Conservation (phyloP, 1,284 basidiomycete genomes). For the Volvariella surrecta region DNA sequence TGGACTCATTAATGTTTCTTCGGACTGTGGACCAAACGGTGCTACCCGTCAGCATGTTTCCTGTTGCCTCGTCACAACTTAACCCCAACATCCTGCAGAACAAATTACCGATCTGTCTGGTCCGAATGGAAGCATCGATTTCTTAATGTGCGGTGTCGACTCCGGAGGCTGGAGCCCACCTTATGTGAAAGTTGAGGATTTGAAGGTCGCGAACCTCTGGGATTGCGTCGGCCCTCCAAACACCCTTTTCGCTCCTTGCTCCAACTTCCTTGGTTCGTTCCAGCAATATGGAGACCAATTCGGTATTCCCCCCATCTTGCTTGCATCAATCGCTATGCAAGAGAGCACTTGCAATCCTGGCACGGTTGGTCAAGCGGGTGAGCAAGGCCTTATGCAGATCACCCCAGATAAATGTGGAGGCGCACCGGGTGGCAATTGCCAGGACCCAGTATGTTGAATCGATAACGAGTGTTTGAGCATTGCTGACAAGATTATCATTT, state of each 20-base stretch:
- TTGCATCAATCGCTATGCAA: constrained; percentile 79
- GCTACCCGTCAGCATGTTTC: constrained; percentile 33
- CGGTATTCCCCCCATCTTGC: constrained; percentile 58
- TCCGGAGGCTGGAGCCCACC: constrained; percentile 58
- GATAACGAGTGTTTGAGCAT: too few relatives aligned
- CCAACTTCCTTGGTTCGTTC: constrained; percentile 46
- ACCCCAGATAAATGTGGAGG: constrained; percentile 70
- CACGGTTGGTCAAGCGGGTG: constrained; percentile 71
- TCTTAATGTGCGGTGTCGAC: constrained; percentile 73
- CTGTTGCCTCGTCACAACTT: not conserved
- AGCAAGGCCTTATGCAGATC: constrained; percentile 84
- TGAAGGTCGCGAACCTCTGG: constrained; percentile 45
- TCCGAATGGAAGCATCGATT: constrained; percentile 71
- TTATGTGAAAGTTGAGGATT: constrained; percentile 40
- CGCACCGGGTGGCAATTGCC: constrained; percentile 57
- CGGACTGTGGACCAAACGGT: constrained; percentile 31
- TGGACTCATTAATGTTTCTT: too few relatives aligned
- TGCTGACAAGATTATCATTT: constrained; percentile 6
- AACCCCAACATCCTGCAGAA: constrained; percentile 23
- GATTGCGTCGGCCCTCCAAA: constrained; percentile 36
- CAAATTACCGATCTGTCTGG: constrained; percentile 40
- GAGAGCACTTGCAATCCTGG: constrained; percentile 56
- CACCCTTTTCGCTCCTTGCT: constrained; percentile 61
- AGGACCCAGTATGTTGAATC: constrained; percentile 44
- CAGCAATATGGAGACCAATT: constrained; percentile 51